Evolutionary conservation across 2,329 filamentous ascomycete genomes (phyloP).

Genomic region (Cladophialophora carrionii): DNA sequence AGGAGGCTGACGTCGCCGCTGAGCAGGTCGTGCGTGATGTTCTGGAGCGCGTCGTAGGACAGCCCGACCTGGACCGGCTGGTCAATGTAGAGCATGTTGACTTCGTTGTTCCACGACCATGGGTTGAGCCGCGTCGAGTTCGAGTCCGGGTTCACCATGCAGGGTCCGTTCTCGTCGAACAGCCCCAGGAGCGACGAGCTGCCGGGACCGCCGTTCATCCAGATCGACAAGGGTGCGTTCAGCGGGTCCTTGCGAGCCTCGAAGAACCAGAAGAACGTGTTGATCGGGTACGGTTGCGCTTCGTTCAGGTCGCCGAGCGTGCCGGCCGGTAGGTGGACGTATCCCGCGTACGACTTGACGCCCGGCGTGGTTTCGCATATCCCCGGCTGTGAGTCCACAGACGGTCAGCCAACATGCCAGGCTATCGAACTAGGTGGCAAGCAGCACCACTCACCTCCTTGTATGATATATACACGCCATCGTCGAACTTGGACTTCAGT

Average conservation of each 20-base stretch:
- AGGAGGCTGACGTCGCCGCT: constrained; percentile 39
- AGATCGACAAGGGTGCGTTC: constrained; percentile 63
- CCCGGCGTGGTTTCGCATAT: constrained; percentile 62
- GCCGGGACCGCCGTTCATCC: constrained; percentile 67
- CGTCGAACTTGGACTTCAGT: constrained; percentile 49
- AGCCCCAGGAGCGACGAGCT: constrained; percentile 62
- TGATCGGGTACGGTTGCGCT: constrained; percentile 60
- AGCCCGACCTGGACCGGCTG: constrained; percentile 64
- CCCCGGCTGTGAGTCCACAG: constrained; percentile 42
- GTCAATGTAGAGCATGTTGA: constrained; percentile 71
- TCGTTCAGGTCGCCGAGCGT: constrained; percentile 45
- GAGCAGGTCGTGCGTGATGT: constrained; percentile 46
- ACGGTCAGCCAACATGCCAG: background rate
- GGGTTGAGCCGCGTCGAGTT: constrained; percentile 59
- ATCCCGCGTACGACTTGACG: constrained; percentile 62
- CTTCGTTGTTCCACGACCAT: constrained; percentile 65
- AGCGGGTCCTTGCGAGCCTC: constrained; percentile 58
- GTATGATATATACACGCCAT: constrained; percentile 51
- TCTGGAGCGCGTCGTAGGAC: constrained; percentile 54
- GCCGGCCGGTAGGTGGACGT: constrained; percentile 59
- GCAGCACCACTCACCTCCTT: constrained; percentile 46
- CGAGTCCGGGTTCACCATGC: constrained; percentile 56
- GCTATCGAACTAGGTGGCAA: background rate
- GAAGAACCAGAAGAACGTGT: constrained; percentile 70
- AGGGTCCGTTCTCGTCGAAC: constrained; percentile 58